These are phyloP conservation scores for Marasmius tenuissimus DNA, from an alignment of 1,284 basidiomycete genomes.

Conservation along the genomic window DNA sequence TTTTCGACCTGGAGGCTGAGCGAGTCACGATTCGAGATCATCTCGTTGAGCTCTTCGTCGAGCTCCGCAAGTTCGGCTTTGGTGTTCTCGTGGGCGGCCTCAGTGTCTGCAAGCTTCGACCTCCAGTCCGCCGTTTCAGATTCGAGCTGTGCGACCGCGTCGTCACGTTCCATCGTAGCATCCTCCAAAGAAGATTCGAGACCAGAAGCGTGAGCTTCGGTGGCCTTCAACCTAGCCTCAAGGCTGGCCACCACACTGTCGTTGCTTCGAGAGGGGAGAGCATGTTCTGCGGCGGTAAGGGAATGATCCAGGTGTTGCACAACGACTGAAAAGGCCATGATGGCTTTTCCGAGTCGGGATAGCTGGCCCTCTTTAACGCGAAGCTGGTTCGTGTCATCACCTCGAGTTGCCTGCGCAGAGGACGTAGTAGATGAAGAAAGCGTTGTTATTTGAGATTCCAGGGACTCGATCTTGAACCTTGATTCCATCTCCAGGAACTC, in stretches of 20 bases:
- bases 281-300: neutral
- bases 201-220: slow-evolving; percentile 30
- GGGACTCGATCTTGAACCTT: slow-evolving; percentile 61
- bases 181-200: slow-evolving; percentile 36
- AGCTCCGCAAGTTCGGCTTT: slow-evolving; percentile 38
- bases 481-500: slow-evolving; percentile 75
- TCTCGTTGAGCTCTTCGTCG: slow-evolving; percentile 37
- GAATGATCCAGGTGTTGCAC: slow-evolving; percentile 34
- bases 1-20: slow-evolving; percentile 61
- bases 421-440: slow-evolving; percentile 1
- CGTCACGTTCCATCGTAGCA: slow-evolving; percentile 32
- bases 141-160: slow-evolving; percentile 29
- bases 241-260: slow-evolving; percentile 17
- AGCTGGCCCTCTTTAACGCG: slow-evolving; percentile 21
- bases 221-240: slow-evolving; percentile 22
- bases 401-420: neutral
- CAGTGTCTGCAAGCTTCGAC: slow-evolving; percentile 28
- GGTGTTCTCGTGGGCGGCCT: slow-evolving; percentile 35
- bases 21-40: slow-evolving; percentile 64
- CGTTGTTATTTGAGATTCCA: slow-evolving; percentile 46
- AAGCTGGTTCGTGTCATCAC: neutral
- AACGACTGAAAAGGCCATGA: slow-evolving; percentile 32
- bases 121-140: slow-evolving; percentile 28
- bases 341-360: slow-evolving; percentile 28
- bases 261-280: slow-evolving; percentile 9